Evolutionary conservation across 805 yeast species (phyloP), one percentile per base, ranked within the genome.

Genomic region (Yamadazyma takamatsuzukensis): DNA sequence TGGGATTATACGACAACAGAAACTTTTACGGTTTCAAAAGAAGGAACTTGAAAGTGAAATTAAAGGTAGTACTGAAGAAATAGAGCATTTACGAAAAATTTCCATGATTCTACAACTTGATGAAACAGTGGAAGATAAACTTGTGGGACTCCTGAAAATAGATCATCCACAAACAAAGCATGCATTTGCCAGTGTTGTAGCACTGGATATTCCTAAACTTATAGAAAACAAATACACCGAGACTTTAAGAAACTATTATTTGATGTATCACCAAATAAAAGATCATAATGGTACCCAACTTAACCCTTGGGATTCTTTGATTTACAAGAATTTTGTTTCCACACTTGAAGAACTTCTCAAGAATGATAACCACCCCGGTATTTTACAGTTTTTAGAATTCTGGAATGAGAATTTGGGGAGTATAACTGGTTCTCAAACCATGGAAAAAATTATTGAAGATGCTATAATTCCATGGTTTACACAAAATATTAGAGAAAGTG

Each of bases 301-400:
- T 25, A 40, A 32, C 8, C 37, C 35, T 14, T 51, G 51, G 46
- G 60, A 54, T 37, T 44, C 52, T 1, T 21, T 49, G 25, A 15
- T 54, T 1, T 49, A 39, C 27, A 23, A 18, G 12, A 34, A 33
- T 21, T 26, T 25, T 27, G 43, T 27, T 4, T 11, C 3, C 3
- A 13, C 13, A 2, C 8, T 36, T 10, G 21, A 22, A 5, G 22
- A 15, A 8, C 10, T 15, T 6, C n/a, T 29, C 4, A n/a, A 10
- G 1, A 19, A 21, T 6, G 15, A 12, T 2, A 18, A 36, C 15
- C 47, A 45, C 25, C 14, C 18, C 6, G 15, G 25, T 13, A 25
- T 48, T 3, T 26, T 51, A 6, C 39, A 43, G 10, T 21, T 31
- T 4, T 24, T 52, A 4, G 34, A 42, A 4, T 32, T 39, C 11